Evolutionary conservation across 805 yeast species (phyloP), one percentile per base, ranked within the genome.

Genomic region (Debaryomyces hansenii): DNA sequence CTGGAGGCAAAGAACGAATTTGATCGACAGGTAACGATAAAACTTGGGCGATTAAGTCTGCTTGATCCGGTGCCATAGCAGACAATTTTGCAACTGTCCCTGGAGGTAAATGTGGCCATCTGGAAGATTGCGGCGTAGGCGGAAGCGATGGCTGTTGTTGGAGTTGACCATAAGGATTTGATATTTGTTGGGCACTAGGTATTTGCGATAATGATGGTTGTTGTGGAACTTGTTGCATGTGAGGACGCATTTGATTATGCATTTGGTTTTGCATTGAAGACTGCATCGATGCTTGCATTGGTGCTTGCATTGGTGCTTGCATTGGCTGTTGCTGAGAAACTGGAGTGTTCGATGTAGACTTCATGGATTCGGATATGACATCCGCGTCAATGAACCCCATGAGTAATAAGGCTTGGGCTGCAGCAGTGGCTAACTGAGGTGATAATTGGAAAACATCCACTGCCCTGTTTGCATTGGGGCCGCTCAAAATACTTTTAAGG

Each of bases 381-480:
- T 80, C 82, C 33, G 76, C 72, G 59, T 85, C 87, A 18, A 87
- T 80, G 37, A 87, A 74, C 0, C 94, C 95, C 91, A 87, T 86
- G 40, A 85, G 71, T 15, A 87, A 66, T 50, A 87, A 69, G 2
- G 90, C 87, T 60, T 87, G 94, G 0, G 91, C 82, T 1, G 88
- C 83, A 1, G 87, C 77, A 2, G 81, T 68, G 3, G 90, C 85
- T 36, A 86, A 66, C 40, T 81, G 66, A 14, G 83, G 83, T 52
- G 81, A 67, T 55, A 78, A 67, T 45, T 70, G 72, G 55, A 82
- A 70, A 47, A 85, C 70, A 47, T 77, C 77, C 45, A 77, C 72
- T 18, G 83, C 83, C 50, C 85, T 63, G 31, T 63, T 55, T 32
- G 79, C 71, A 47, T 76, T 74, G 5, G 81, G 77, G 38, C 81